Evolutionary conservation across 2,329 filamentous ascomycete species (phyloP), one percentile per base, ranked within the genome.

Genomic region (Neonectria faginata): DNA sequence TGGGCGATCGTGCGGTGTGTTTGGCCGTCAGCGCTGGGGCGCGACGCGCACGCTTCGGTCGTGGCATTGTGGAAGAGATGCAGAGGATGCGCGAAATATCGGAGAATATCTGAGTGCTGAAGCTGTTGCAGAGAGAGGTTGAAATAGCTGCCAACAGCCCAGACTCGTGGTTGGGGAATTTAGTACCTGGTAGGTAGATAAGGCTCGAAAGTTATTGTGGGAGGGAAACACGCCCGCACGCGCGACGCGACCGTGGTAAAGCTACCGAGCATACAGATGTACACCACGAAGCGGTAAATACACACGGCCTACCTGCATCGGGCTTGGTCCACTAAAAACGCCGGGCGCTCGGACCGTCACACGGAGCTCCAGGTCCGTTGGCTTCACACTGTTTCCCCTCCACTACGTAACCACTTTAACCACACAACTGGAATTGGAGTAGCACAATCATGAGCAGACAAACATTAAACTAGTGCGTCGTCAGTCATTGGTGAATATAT

Each of bases 221-320:
- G 64, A 70, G 66, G 58, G 71, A 72, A 70, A 75, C 69, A 71
- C 68, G 68, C 60, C 70, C 56, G 12, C 51, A 60, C 65, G 69
- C 76, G 76, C 76, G 76, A 75, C 75, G 74, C 68, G 76, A 76
- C 68, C 70, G 59, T 54, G 48, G 56, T n/a, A 12, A 41, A 45
- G 70, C 31, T 50, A 57, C 25, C 14, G 25, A 51, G 39, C 44
- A 20, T 39, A 22, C n/a, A n/a, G n/a, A n/a, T 2, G 20, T 22
- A 22, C 44, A 50, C 33, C 47, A 48, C 12, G 33, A 14, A 29
- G 8, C 25, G 29, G 12, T 29, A 31, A 52, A 31, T 42, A 53
- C 53, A 33, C 27, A 54, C 64, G 57, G 65, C 63, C 64, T 60
- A 64, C 62, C 66, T 31, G 50, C 41, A 52, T 45, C 41, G 45